Evolutionary conservation across 1,139 yeast genomes (phyloP), one percentile per base, ranked within the genome.

Genomic region (Arxiozyma bovina): DNA sequence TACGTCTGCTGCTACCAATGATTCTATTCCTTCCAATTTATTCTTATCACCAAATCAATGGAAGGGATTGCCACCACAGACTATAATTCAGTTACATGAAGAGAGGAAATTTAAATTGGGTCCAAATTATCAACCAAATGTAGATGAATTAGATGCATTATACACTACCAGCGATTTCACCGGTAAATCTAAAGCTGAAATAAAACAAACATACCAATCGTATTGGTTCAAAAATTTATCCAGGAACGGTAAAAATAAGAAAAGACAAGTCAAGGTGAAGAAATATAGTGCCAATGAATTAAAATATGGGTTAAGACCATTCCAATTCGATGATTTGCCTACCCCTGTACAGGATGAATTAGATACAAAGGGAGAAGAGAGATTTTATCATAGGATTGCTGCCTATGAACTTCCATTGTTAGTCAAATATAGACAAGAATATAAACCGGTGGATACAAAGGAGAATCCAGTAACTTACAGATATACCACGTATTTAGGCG

Each of bases 341-440:
- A 74, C 83, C 7, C 72, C 74, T 27, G 87, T 86, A 3, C 86
- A 82, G 62, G 75, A 79, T 57, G 74, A 80, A 59, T 77, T 83
- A 46, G 78, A 80, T 55, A 84, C 80, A 61, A 87, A 82, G 63
- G 76, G 89, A 59, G 80, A 77, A 57, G 80, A 78, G 62, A 74
- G 87, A 64, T 77, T 80, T 55, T 81, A 85, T 65, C 85, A 84
- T 64, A 79, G 97, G 64, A 76, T 88, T 44, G 87, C 94, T 40
- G 97, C 98, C 0, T 93, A 85, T 72, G 98, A 91, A 70, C 78
- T 91, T 76, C 99, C 99, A 3, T 79, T 84, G 56, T 77, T 93
- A 60, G 82, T 85, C 49, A 82, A 88, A 69, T 85, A 78, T 68
- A 84, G 93, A 62, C 83, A 83, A 71, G 77, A 74, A 57, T 87